These are phyloP conservation scores for Drosera spatulata DNA, from an alignment of 179 eudicot species.

Conservation along the genomic window DNA sequence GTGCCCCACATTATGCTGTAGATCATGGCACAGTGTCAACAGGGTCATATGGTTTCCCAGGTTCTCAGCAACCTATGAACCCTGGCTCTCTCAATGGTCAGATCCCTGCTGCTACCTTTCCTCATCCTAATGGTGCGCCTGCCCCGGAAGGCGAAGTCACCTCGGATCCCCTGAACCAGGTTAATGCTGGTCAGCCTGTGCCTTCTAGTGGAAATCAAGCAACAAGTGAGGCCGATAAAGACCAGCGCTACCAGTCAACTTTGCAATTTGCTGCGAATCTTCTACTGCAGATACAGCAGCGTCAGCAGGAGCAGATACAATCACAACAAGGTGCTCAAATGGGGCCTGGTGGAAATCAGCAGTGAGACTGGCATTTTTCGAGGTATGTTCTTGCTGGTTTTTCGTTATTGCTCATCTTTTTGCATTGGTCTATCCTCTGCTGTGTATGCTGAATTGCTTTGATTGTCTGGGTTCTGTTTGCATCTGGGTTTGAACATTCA, in stretches of 20 bases:
- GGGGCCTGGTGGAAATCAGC: no score
- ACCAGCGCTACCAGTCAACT: conserved; percentile 83
- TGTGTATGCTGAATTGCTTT: no score
- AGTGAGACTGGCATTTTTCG: no score
- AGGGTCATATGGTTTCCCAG: conserved; percentile 32
- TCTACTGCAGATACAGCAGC: conserved; percentile 74
- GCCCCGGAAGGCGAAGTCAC: conserved; percentile 20
- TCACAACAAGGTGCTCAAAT: no score
- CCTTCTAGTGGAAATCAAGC: conserved; percentile 36
- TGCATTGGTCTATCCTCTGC: no score
- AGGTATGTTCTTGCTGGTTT: no score
- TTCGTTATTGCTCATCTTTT: no score
- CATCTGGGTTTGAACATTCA: no score
- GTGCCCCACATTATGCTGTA: conserved; percentile 24
- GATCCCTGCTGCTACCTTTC: conserved; percentile 22
- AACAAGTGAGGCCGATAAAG: conserved; percentile 53
- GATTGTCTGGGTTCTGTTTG: no score
- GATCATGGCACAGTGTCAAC: conserved; percentile 27
- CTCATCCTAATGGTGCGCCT: conserved; percentile 26
- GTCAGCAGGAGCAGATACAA: conserved; percentile 22
- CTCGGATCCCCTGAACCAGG: conserved; percentile 28
- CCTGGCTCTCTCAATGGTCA: conserved; percentile 30
- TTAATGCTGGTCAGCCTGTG: conserved; percentile 31
- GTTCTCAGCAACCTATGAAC: conserved; percentile 29
- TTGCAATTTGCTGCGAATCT: conserved; percentile 88